These are phyloP conservation scores for Crucibulum laeve DNA, from an alignment of 768 basidiomycete genomes.

Conservation along the genomic window DNA sequence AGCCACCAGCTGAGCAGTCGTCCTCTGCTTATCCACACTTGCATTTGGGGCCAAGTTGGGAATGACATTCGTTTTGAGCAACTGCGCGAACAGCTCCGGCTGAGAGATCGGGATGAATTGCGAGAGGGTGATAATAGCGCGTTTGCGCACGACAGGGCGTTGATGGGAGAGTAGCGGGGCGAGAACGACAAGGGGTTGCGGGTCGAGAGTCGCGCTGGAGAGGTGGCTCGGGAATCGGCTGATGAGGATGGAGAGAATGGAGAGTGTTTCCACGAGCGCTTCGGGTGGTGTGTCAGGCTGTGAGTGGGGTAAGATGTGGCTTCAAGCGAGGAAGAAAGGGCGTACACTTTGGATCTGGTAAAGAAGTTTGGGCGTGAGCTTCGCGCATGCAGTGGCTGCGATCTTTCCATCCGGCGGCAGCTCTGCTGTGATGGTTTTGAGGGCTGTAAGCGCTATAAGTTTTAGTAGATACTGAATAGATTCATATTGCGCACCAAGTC, in stretches of 20 bases:
- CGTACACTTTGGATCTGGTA: constrained; percentile 73
- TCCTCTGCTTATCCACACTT: constrained; percentile 66
- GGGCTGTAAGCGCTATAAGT: constrained; percentile 43
- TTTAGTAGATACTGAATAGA: not conserved
- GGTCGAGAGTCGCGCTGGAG: constrained; percentile 43
- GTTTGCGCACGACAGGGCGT: constrained; percentile 87
- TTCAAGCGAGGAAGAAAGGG: not conserved
- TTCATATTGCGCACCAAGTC: constrained; percentile 58
- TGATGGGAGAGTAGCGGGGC: constrained; percentile 70
- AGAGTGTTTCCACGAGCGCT: constrained; percentile 76
- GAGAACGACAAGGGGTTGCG: constrained; percentile 62
- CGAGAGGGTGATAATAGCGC: constrained; percentile 81
- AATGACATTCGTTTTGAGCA: constrained; percentile 55
- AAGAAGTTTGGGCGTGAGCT: constrained; percentile 80
- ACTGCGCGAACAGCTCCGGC: constrained; percentile 52
- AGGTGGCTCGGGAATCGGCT: constrained; percentile 76
- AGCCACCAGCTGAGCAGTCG: constrained; percentile 74
- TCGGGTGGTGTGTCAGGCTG: constrained; percentile 73
- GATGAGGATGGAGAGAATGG: constrained; percentile 85
- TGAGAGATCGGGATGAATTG: constrained; percentile 78
- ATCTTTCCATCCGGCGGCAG: constrained; percentile 80
- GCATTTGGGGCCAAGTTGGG: constrained; percentile 52
- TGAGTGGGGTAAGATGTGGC: constrained; percentile 10
- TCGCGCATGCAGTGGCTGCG: constrained; percentile 73
- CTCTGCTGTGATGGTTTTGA: constrained; percentile 94